Conservation (phyloP, 2,329 filamentous ascomycete species). For the Fonsecaea nubica region DNA sequence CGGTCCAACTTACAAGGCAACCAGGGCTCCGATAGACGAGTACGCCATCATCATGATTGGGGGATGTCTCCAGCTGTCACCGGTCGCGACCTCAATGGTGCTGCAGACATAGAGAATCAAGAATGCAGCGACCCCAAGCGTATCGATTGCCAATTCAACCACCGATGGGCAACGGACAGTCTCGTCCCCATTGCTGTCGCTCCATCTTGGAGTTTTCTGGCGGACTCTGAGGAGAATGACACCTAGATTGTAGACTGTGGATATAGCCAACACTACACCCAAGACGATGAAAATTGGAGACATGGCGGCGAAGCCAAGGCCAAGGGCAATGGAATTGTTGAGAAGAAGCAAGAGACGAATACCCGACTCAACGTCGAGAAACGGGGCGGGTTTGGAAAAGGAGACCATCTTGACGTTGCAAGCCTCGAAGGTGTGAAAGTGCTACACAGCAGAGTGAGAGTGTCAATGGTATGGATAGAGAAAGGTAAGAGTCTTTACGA, state of each 20-base stretch:
- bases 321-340: conserved; percentile 26
- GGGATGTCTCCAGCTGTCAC: neutral
- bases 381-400: neutral
- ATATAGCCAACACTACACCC: conserved; percentile 19
- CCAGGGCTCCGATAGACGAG: conserved; percentile 21
- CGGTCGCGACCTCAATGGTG: conserved; percentile 9
- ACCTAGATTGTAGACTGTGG: conserved; percentile 24
- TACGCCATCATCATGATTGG: conserved; percentile 21
- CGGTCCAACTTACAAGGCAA: conserved; percentile 28
- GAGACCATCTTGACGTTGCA: conserved; percentile 11
- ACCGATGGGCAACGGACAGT: conserved; percentile 17
- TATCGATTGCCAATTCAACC: conserved; percentile 16
- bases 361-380: conserved; percentile 5
- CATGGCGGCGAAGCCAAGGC: conserved; percentile 23
- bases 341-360: conserved; percentile 21
- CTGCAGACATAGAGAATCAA: conserved; percentile 26
- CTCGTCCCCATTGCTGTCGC: conserved; percentile 2
- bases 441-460: neutral
- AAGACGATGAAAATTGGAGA: conserved; percentile 24
- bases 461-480: neutral
- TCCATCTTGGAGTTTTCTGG: conserved; percentile 4
- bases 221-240: conserved; percentile 6
- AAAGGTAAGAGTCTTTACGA: neutral
- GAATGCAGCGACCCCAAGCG: conserved; percentile 23
- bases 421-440: neutral